Evolutionary conservation across 371 early-diverging fungal species (phyloP).

Genomic region (Apophysomyces trapeziformis): DNA sequence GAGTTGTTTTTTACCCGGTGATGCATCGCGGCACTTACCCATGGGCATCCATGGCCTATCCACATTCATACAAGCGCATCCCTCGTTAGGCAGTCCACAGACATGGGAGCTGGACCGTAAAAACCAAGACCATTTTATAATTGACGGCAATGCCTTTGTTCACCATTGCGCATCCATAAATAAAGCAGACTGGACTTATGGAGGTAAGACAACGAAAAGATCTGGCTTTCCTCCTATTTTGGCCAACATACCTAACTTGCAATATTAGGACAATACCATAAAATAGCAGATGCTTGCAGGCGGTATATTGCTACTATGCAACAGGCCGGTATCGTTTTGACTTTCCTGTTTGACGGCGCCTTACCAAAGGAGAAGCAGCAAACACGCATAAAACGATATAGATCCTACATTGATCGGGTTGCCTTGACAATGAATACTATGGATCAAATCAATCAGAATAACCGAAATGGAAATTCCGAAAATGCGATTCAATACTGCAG

Average conservation of each 20-base stretch:
- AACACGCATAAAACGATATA: slow-evolving; percentile 55
- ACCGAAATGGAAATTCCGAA: slow-evolving; percentile 15
- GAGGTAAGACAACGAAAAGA: slow-evolving; percentile 28
- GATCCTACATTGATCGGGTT: slow-evolving; percentile 50
- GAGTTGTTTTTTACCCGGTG: neutral
- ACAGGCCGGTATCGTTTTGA: slow-evolving; percentile 41
- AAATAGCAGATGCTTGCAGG: slow-evolving; percentile 35
- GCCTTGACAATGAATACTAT: slow-evolving; percentile 21
- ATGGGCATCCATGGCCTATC: slow-evolving; percentile 49
- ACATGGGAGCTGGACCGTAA: slow-evolving; percentile 19
- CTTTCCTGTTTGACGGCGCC: slow-evolving; percentile 63
- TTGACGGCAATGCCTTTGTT: slow-evolving; percentile 67
- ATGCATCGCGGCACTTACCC: neutral
- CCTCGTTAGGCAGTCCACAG: slow-evolving; percentile 20
- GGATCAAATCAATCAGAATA: slow-evolving; percentile 28
- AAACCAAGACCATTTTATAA: slow-evolving; percentile 39
- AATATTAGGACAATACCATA: slow-evolving; percentile 45
- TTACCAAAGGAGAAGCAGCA: slow-evolving; percentile 54
- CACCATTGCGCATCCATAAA: slow-evolving; percentile 54
- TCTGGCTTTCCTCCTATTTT: no score
- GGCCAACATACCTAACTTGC: neutral
- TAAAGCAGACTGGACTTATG: slow-evolving; percentile 57
- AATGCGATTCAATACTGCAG: slow-evolving; percentile 32
- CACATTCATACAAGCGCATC: slow-evolving; percentile 35
- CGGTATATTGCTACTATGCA: slow-evolving; percentile 35